These are phyloP conservation scores for Xylariaceae sp. DNA, from an alignment of 2,329 filamentous ascomycete species.

Conservation along the genomic window DNA sequence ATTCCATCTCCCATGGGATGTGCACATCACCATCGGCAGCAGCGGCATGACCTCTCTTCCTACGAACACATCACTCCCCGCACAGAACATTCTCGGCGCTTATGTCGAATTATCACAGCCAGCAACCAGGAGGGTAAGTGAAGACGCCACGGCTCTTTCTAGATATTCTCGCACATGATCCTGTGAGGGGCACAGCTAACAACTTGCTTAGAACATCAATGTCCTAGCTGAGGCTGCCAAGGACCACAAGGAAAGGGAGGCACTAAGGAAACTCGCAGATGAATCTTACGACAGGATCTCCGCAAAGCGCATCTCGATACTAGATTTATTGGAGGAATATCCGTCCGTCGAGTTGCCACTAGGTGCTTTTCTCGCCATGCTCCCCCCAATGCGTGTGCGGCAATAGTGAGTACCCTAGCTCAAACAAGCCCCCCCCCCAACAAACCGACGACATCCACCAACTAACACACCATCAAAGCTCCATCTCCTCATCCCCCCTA, in stretches of 20 bases:
- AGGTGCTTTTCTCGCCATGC: slow-evolving; percentile 68
- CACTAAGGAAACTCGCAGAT: slow-evolving; percentile 51
- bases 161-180: neutral
- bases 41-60: slow-evolving; percentile 57
- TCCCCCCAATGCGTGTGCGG: slow-evolving; percentile 77
- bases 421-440: no score
- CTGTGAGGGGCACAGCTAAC: slow-evolving; percentile 11
- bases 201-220: slow-evolving; percentile 41
- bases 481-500: slow-evolving; percentile 75
- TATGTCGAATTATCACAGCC: slow-evolving; percentile 76
- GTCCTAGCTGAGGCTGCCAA: slow-evolving; percentile 35
- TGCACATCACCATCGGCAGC: slow-evolving; percentile 63
- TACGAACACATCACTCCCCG: slow-evolving; percentile 59
- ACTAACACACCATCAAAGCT: slow-evolving; percentile 42
- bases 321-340: slow-evolving; percentile 71
- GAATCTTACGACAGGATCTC: slow-evolving; percentile 51
- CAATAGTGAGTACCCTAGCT: slow-evolving; percentile 66
- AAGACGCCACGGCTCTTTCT: neutral
- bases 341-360: slow-evolving; percentile 63
- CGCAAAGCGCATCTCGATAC: slow-evolving; percentile 62
- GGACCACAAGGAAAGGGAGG: slow-evolving; percentile 32
- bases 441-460: neutral
- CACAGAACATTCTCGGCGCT: slow-evolving; percentile 64
- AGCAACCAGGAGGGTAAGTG: slow-evolving; percentile 66
- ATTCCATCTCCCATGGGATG: slow-evolving; percentile 72